phyloP scores from a whole-genome alignment of 768 basidiomycete species.

The Leccinum disarticulatum region DNA sequence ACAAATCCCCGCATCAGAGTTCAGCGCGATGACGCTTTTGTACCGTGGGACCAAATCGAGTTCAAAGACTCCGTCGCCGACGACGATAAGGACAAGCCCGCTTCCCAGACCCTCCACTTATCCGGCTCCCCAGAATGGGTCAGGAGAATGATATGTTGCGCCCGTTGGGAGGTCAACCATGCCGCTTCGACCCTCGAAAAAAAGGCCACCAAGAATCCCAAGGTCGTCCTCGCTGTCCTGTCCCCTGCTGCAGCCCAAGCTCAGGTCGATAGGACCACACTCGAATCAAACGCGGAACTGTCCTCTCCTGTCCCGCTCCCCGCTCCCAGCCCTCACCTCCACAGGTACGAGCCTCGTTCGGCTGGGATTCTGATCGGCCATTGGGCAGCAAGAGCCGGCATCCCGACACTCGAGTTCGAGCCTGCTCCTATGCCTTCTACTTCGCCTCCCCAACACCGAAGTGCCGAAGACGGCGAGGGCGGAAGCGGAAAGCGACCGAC shows the following conservation, averaged over 20 bases:
- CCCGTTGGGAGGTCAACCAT: constrained; percentile 69
- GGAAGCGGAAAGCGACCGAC: constrained; percentile 27
- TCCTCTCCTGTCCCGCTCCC: constrained; percentile 65
- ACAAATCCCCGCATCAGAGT: constrained; percentile 78
- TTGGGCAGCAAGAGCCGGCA: constrained; percentile 67
- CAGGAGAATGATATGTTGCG: constrained; percentile 80
- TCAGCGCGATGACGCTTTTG: constrained; percentile 79
- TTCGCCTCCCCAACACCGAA: constrained; percentile 20
- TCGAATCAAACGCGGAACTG: constrained; percentile 25
- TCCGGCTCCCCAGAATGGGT: constrained; percentile 77
- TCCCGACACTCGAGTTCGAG: constrained; percentile 53
- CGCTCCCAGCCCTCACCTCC: constrained; percentile 51
- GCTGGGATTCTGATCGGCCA: constrained; percentile 59
- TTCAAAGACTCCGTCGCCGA: constrained; percentile 42
- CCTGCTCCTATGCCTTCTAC: constrained; percentile 30
- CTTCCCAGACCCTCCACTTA: constrained; percentile 24
- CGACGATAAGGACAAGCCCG: constrained; percentile 26
- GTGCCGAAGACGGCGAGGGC: constrained; percentile 36
- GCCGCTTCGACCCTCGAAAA: constrained; percentile 36
- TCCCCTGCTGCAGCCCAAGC: constrained; percentile 32
- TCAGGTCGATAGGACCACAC: constrained; percentile 24
- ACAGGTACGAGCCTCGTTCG: constrained; percentile 65
- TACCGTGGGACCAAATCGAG: constrained; percentile 73
- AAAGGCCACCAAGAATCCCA: constrained; percentile 31
- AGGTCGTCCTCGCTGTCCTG: constrained; percentile 63